Percentiles rank a stretch among this genome's conserved stretches.
These are phyloP conservation scores for Wallacemonas sp. DNA, from an alignment of 208 protist genomes.

Conservation along the genomic window DNA sequence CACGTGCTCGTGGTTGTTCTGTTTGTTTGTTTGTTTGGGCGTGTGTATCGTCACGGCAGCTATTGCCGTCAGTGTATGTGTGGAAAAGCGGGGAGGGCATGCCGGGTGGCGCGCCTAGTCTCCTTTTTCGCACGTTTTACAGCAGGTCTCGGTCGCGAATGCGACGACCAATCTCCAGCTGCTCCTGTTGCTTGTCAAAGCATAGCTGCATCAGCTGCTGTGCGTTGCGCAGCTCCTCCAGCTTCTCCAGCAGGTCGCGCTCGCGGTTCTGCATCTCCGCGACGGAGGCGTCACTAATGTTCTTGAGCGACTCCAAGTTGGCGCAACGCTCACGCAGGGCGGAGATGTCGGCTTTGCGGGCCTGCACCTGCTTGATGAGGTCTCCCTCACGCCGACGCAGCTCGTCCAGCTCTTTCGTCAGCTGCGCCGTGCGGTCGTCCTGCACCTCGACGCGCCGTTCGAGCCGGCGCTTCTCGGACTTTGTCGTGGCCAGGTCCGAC, in stretches of 20 bases:
- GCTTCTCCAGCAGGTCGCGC: conserved; percentile 64
- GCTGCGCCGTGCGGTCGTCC: conserved; percentile 29
- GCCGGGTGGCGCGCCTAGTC: too few relatives aligned
- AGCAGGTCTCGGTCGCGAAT: conserved; percentile 47
- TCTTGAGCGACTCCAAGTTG: conserved; percentile 82
- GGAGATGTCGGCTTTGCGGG: conserved; percentile 59
- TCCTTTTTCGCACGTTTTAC: too few relatives aligned
- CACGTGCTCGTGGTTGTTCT: too few relatives aligned
- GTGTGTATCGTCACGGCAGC: too few relatives aligned
- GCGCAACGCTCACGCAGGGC: conserved; percentile 77
- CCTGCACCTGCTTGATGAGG: conserved; percentile 54
- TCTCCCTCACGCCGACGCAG: conserved; percentile 54
- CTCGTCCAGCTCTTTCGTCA: conserved; percentile 50
- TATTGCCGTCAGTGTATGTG: too few relatives aligned
- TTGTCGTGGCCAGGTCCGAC: conserved; percentile 26
- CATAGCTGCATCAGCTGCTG: conserved; percentile 89
- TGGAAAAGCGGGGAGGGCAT: too few relatives aligned
- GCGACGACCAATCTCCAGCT: conserved; percentile 72
- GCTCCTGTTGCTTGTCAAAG: conserved; percentile 91
- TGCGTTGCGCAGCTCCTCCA: conserved; percentile 77
- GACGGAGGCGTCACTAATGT: conserved; percentile 70
- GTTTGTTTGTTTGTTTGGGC: too few relatives aligned
- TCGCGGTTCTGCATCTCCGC: conserved; percentile 71
- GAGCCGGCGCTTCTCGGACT: conserved; percentile 34
- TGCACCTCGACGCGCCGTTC: conserved; percentile 43